Percentiles rank a stretch among this genome's conserved stretches.
These are phyloP conservation scores for Microsporum audouinii DNA, from an alignment of 2,329 filamentous ascomycete species.

Conservation along the genomic window DNA sequence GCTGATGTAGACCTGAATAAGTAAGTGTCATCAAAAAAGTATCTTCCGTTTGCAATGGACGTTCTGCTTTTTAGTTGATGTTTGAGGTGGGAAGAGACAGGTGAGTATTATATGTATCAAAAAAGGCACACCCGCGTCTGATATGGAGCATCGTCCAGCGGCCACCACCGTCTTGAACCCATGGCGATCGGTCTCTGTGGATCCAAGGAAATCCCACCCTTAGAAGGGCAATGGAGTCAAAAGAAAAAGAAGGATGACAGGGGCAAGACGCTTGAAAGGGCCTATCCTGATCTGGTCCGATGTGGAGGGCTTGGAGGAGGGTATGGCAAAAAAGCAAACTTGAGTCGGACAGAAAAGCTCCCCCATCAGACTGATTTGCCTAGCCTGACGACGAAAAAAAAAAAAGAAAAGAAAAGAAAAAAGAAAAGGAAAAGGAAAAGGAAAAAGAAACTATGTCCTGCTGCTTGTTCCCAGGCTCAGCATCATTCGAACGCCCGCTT, in stretches of 20 bases:
- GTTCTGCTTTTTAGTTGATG: neutral
- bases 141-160: neutral
- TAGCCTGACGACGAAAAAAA: neutral
- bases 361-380: slow-evolving; percentile 3
- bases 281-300: slow-evolving; percentile 1
- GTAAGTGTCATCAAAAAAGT: neutral
- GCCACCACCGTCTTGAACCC: neutral
- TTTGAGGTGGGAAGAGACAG: neutral
- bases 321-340: slow-evolving; percentile 4
- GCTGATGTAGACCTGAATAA: neutral
- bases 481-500: neutral
- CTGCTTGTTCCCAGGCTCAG: slow-evolving; percentile 3
- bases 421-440: neutral
- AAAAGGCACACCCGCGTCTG: neutral
- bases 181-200: neutral
- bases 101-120: slow-evolving; percentile 2
- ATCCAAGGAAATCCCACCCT: neutral
- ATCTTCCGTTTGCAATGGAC: neutral
- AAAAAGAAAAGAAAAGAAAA: neutral
- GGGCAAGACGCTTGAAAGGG: slow-evolving; percentile 5
- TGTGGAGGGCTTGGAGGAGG: slow-evolving; percentile 1
- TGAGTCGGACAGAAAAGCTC: slow-evolving; percentile 3
- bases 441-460: neutral
- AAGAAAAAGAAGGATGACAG: slow-evolving; percentile 4
- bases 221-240: neutral